Evolutionary conservation across 495 filamentous ascomycete genomes (phyloP), one percentile per base, ranked within the genome.

Genomic region (Symbiotaphrina buchneri): DNA sequence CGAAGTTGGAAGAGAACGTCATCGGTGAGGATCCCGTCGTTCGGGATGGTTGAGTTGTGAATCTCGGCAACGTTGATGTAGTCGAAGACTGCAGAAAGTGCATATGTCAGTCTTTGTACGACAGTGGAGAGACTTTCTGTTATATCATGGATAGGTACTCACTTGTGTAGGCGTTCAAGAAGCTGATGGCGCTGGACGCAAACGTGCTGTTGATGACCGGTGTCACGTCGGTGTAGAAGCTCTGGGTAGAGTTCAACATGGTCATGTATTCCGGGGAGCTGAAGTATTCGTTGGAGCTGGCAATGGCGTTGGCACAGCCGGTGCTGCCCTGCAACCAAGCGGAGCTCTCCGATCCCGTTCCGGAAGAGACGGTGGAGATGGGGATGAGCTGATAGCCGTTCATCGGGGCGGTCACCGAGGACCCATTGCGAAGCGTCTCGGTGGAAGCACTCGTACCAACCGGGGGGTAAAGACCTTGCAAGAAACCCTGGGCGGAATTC

Each of bases 241-340:
- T 53, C 40, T 51, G 41, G 37, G 74, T 82, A 34, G 55, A 55
- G 21, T 48, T 41, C 6, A 65, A 45, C 24, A 65, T 47, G 6
- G 41, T 41, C 17, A 49, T 45, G 48, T 81, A 81, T 18, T 71
- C 55, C 10, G 49, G 32, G 5, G 71, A 71, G n/a, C 32, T 41
- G 49, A 74, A 77, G 46, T 77, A 84, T 45, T 64, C 60, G 49
- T 81, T 69, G 30, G 71, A 77, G 55, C 71, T 78, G 33, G 63
- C 45, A 5, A 56, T 51, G 17, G 74, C 71, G 38, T 67, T 68
- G 19, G 51, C 50, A 54, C 76, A 81, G 21, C 59, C 56, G 33
- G 55, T 57, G 10, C 59, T 38, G 18, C 56, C 56, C 36, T 74
- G 65, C 17, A 74, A 45, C 69, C 69, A 74, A 29, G 51, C 52